Evolutionary conservation across 2,329 filamentous ascomycete species (phyloP).

Genomic region (Trichoderma harzianum): DNA sequence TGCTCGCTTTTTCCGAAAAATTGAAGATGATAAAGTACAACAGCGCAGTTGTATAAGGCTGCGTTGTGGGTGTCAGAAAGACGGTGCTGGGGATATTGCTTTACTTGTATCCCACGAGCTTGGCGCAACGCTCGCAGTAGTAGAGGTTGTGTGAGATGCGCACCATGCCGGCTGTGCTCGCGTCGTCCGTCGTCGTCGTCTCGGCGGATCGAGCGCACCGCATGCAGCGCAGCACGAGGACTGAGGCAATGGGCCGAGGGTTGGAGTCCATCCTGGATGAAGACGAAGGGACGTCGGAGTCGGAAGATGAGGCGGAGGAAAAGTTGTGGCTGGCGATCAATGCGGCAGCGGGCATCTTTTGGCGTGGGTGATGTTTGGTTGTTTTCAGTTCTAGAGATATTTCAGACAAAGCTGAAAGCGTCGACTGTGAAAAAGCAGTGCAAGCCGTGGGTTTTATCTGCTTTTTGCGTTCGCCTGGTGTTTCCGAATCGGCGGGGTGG

Average conservation of each 20-base stretch:
- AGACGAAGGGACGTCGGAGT: conserved; percentile 42
- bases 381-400: background rate
- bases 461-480: background rate
- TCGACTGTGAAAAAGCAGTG: background rate
- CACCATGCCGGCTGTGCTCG: conserved; percentile 58
- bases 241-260: conserved; percentile 46
- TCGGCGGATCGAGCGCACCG: conserved; percentile 59
- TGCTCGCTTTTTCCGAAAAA: background rate
- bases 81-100: background rate
- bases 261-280: conserved; percentile 50
- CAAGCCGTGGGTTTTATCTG: conserved; percentile 4
- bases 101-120: conserved; percentile 61
- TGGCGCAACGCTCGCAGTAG: conserved; percentile 63
- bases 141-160: conserved; percentile 63
- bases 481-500: conserved; percentile 4
- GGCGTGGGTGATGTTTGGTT: background rate
- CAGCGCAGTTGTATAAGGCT: background rate
- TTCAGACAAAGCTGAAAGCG: background rate
- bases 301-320: conserved; percentile 35
- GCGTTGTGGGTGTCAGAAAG: background rate
- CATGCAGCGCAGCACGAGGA: conserved; percentile 61
- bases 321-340: conserved; percentile 22
- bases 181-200: conserved; percentile 59
- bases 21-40: background rate
- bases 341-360: conserved; percentile 15